A percentile compares a stretch with the other conserved stretches of the same genome.
Evolutionary conservation across 768 basidiomycete genomes (phyloP).

Genomic region (Kockovaella imperatae): DNA sequence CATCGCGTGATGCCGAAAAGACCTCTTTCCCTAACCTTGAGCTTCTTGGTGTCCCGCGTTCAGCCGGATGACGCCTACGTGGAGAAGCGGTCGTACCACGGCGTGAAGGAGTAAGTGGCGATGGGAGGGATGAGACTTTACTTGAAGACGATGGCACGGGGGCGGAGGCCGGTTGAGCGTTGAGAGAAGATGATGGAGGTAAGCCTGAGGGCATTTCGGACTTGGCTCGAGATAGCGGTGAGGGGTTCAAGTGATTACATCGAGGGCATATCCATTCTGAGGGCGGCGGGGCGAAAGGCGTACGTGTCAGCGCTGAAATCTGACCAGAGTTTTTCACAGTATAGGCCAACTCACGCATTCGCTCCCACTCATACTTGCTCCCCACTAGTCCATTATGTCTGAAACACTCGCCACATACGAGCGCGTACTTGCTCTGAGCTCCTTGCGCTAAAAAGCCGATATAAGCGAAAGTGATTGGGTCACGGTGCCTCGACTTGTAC

Average conservation of each 20-base stretch:
- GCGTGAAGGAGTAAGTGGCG: conserved; percentile 8
- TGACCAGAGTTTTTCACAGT: neutral
- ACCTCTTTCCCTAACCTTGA: conserved; percentile 31
- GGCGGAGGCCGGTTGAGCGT: neutral
- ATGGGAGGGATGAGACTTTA: conserved; percentile 1
- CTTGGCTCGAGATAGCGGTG: conserved; percentile 22
- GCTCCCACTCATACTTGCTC: conserved; percentile 43
- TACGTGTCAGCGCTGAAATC: neutral
- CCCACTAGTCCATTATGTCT: conserved; percentile 43
- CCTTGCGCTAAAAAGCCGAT: conserved; percentile 29
- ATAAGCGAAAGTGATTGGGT: neutral
- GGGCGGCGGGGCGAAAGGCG: neutral
- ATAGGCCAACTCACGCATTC: conserved; percentile 34
- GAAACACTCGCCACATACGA: conserved; percentile 44
- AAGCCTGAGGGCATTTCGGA: neutral
- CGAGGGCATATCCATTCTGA: conserved; percentile 38
- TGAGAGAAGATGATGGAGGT: neutral
- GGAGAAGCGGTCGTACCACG: conserved; percentile 11
- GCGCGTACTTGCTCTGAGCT: conserved; percentile 38
- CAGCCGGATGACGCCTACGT: conserved; percentile 6
- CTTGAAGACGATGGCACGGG: neutral
- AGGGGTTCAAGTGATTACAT: conserved; percentile 41
- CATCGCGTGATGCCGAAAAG: conserved; percentile 13
- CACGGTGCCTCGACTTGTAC: conserved; percentile 4
- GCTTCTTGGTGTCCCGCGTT: conserved; percentile 19